Conservation (phyloP, 805 yeast genomes). For the Debaryomyces hansenii region DNA sequence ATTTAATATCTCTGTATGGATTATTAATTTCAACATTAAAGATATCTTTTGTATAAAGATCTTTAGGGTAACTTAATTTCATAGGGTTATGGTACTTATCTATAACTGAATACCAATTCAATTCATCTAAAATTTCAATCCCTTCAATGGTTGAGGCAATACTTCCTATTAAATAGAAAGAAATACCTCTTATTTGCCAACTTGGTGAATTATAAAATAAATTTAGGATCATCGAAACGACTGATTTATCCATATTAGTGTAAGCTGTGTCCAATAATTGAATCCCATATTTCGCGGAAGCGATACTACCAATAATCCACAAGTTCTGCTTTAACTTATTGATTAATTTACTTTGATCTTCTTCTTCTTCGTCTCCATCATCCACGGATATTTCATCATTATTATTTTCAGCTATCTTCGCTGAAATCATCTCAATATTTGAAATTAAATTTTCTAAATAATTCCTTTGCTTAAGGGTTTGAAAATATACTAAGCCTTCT, state of each 20-base stretch:
- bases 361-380: background rate
- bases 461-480: slow-evolving; percentile 39
- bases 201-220: slow-evolving; percentile 30
- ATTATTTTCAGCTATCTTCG: slow-evolving; percentile 10
- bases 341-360: background rate
- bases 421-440: slow-evolving; percentile 9
- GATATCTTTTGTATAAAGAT: slow-evolving; percentile 6
- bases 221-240: slow-evolving; percentile 49
- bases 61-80: slow-evolving; percentile 21
- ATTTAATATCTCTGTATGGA: slow-evolving; percentile 25
- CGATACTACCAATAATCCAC: slow-evolving; percentile 88
- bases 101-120: slow-evolving; percentile 55
- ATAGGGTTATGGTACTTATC: slow-evolving; percentile 17
- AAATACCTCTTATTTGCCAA: slow-evolving; percentile 70
- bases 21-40: slow-evolving; percentile 19
- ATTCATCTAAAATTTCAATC: slow-evolving; percentile 78
- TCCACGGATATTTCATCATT: slow-evolving; percentile 10
- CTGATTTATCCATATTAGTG: slow-evolving; percentile 16
- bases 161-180: slow-evolving; percentile 76
- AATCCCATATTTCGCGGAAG: slow-evolving; percentile 70
- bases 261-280: slow-evolving; percentile 36
- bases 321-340: slow-evolving; percentile 61
- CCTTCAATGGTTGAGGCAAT: slow-evolving; percentile 76
- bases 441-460: slow-evolving; percentile 39
- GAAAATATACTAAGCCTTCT: slow-evolving; percentile 70